phyloP scores from a whole-genome alignment of 805 yeast species.

The Saccharomycopsis synnaedendra region DNA sequence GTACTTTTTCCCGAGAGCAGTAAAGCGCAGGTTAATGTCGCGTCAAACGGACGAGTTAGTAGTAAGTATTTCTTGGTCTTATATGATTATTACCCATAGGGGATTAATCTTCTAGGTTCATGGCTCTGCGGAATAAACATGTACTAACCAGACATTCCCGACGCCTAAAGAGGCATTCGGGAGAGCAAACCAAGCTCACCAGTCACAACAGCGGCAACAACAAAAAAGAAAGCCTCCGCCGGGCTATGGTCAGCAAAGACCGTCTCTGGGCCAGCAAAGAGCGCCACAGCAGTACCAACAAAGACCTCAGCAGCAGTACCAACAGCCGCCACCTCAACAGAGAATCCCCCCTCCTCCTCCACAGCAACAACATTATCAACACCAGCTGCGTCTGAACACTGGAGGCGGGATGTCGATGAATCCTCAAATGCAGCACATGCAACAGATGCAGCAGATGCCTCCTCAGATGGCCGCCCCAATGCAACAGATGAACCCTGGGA shows the following conservation, averaged over 20 bases:
- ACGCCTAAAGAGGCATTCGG: constrained; percentile 13
- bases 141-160: constrained; percentile 11
- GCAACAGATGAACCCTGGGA: background rate
- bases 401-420: too few relatives aligned
- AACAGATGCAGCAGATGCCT: constrained; percentile 1
- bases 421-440: constrained; percentile 1
- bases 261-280: constrained; percentile 6
- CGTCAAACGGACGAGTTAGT: background rate
- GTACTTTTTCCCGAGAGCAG: too few relatives aligned
- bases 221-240: constrained; percentile 13
- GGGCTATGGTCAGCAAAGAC: background rate
- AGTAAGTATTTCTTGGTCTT: background rate
- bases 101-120: background rate
- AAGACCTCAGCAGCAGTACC: constrained; percentile 14
- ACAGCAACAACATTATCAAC: constrained; percentile 14
- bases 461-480: constrained; percentile 1
- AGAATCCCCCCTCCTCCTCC: constrained; percentile 2
- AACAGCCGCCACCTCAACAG: constrained; percentile 13
- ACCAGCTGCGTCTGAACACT: constrained; percentile 5
- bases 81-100: background rate
- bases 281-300: constrained; percentile 13
- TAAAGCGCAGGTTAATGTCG: too few relatives aligned
- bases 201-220: constrained; percentile 18
- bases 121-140: background rate
- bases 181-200: constrained; percentile 3